A percentile compares a stretch with the other conserved stretches of the same genome.
These are phyloP conservation scores for Sporothrix phasma DNA, from an alignment of 2,329 filamentous ascomycete genomes.

Conservation along the genomic window DNA sequence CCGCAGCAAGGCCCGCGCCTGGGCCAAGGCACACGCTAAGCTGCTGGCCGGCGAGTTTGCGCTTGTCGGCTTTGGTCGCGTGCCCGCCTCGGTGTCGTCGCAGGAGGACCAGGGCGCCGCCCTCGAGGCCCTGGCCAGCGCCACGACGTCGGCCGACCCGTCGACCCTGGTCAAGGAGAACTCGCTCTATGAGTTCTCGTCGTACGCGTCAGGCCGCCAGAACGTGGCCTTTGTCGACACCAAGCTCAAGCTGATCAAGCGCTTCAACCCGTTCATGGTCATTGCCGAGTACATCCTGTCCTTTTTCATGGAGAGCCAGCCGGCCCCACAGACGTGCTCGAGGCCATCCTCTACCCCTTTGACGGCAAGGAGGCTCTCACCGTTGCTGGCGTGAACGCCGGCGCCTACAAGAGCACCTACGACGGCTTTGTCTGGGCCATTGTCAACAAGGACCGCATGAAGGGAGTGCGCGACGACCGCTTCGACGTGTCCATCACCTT, in stretches of 20 bases:
- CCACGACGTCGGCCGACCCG: constrained; percentile 29
- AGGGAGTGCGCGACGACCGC: constrained; percentile 76
- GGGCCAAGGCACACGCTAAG: constrained; percentile 66
- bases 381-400: constrained; percentile 44
- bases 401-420: constrained; percentile 57
- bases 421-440: constrained; percentile 92
- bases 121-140: constrained; percentile 45
- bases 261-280: constrained; percentile 66
- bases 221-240: constrained; percentile 88
- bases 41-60: constrained; percentile 73
- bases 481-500: constrained; percentile 90
- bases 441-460: constrained; percentile 93
- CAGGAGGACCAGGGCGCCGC: constrained; percentile 49
- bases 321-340: constrained; percentile 58
- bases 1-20: constrained; percentile 66
- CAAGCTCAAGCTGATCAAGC: constrained; percentile 69
- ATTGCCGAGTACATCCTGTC: constrained; percentile 55
- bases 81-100: constrained; percentile 27
- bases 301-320: constrained; percentile 72
- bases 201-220: constrained; percentile 83
- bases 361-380: constrained; percentile 81
- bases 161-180: constrained; percentile 70
- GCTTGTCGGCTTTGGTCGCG: constrained; percentile 66
- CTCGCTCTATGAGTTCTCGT: constrained; percentile 73
- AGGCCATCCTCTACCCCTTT: constrained; percentile 76